Conservation (phyloP, 1,284 basidiomycete genomes). For the Butyriboletus appendiculatus region DNA sequence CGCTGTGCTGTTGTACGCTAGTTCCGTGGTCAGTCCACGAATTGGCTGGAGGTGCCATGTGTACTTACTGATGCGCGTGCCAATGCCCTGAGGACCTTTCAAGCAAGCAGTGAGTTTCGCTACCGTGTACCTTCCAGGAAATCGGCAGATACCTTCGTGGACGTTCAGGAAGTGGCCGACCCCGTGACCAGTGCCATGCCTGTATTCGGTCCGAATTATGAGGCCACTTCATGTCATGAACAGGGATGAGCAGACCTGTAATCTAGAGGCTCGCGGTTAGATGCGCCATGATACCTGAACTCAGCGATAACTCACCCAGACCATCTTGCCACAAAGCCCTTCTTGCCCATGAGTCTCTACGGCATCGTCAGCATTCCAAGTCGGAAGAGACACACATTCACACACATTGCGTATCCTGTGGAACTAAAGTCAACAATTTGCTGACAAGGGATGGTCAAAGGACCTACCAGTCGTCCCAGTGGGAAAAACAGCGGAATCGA, state of each 20-base stretch:
- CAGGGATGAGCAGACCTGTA: slow-evolving; percentile 39
- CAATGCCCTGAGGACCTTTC: slow-evolving; percentile 82
- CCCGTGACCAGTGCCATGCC: slow-evolving; percentile 93
- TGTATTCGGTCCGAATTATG: slow-evolving; percentile 23
- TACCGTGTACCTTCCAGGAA: not conserved
- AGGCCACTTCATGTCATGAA: not conserved
- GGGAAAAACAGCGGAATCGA: slow-evolving; percentile 88
- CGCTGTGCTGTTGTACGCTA: slow-evolving; percentile 67
- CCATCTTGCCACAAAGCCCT: slow-evolving; percentile 91
- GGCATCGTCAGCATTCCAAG: slow-evolving; percentile 12
- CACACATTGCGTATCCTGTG: slow-evolving; percentile 60
- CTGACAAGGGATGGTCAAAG: not conserved
- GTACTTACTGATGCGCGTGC: slow-evolving; percentile 65
- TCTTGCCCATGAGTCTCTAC: slow-evolving; percentile 84
- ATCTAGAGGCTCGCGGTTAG: slow-evolving; percentile 32
- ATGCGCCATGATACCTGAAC: not conserved
- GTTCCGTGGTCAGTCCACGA: not conserved
- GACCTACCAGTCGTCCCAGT: slow-evolving; percentile 78
- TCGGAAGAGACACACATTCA: not conserved
- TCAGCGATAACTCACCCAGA: slow-evolving; percentile 53
- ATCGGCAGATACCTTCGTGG: slow-evolving; percentile 64
- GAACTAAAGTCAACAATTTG: not conserved
- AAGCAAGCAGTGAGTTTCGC: not conserved
- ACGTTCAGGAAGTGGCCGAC: slow-evolving; percentile 93
- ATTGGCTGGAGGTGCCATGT: not conserved